Conservation (phyloP, 2,329 filamentous ascomycete genomes). For the Cladophialophora yegresii region DNA sequence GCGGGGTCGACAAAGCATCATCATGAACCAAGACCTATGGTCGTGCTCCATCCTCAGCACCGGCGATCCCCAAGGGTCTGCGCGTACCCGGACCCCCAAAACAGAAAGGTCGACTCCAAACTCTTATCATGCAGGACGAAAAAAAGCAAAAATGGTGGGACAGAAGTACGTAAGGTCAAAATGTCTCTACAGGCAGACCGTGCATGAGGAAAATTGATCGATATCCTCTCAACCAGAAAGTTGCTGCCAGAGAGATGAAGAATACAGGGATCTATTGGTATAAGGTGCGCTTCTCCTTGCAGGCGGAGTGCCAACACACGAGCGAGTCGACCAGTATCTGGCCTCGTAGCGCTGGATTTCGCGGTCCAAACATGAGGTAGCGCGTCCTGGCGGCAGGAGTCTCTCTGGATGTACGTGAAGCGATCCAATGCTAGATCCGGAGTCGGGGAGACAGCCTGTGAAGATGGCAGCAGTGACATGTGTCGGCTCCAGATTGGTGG, state of each 20-base stretch:
- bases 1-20: not conserved
- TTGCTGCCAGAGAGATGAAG: not conserved
- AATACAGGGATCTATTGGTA: not conserved
- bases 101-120: not conserved
- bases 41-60: not conserved
- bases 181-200: too few species aligned
- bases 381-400: not conserved
- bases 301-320: not conserved
- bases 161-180: not conserved
- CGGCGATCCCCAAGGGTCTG: not conserved
- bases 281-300: not conserved
- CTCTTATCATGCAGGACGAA: not conserved
- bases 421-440: not conserved
- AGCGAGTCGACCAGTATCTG: not conserved
- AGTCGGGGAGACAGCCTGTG: not conserved
- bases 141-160: not conserved
- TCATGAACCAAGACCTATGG: not conserved
- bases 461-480: not conserved
- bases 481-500: conserved; percentile 9
- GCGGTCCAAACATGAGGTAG: not conserved
- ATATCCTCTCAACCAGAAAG: not conserved
- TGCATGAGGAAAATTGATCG: not conserved
- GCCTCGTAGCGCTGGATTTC: not conserved
- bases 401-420: conserved; percentile 1
- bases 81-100: not conserved